phyloP scores from a whole-genome alignment of 2,329 filamentous ascomycete species.

The Phoma sp. region DNA sequence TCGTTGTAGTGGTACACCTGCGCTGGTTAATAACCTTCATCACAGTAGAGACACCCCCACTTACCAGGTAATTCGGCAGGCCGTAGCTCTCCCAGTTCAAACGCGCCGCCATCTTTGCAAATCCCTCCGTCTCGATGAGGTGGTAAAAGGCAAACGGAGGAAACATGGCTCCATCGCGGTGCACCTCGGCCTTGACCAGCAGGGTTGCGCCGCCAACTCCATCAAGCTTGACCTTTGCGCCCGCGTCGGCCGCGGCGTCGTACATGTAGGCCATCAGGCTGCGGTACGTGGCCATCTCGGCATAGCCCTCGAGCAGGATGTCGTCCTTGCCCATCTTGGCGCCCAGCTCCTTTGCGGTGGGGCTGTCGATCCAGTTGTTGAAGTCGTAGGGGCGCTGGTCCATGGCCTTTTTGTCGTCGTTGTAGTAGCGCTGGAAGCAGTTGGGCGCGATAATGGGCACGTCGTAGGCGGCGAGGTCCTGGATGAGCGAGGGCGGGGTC shows the following conservation, averaged over 20 bases:
- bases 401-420: conserved; percentile 72
- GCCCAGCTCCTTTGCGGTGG: conserved; percentile 76
- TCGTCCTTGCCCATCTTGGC: conserved; percentile 87
- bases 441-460: conserved; percentile 94
- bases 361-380: conserved; percentile 96
- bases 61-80: conserved; percentile 95
- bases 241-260: conserved; percentile 57
- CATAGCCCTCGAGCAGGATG: conserved; percentile 90
- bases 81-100: conserved; percentile 85
- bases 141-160: conserved; percentile 96
- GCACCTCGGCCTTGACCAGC: conserved; percentile 94
- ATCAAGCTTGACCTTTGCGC: conserved; percentile 76
- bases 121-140: conserved; percentile 96
- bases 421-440: conserved; percentile 83
- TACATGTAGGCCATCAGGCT: conserved; percentile 88
- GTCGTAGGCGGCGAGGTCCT: conserved; percentile 87
- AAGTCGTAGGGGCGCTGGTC: conserved; percentile 90
- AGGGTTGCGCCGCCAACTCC: conserved; percentile 93
- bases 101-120: conserved; percentile 93
- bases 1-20: conserved; percentile 92
- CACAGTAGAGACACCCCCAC: conserved; percentile 32
- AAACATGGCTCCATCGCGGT: conserved; percentile 98
- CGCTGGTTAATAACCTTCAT: background rate
- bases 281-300: conserved; percentile 90
- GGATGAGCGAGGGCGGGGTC: conserved; percentile 81